Evolutionary conservation across 805 yeast species (phyloP), one percentile per base, ranked within the genome.

Genomic region (Sungouiella blattae): DNA sequence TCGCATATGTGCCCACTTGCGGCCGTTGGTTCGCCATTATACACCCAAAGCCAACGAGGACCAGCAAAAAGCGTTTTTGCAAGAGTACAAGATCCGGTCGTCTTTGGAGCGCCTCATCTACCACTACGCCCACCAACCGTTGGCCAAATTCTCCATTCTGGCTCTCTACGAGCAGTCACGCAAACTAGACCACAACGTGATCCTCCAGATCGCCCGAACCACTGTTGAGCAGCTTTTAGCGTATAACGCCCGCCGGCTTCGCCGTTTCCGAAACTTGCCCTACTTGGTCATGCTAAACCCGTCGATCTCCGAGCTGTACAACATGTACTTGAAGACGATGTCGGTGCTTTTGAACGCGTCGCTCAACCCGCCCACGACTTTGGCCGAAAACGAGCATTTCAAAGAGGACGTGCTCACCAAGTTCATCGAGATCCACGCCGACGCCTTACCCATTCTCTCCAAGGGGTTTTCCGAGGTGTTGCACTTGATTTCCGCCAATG

Each of bases 281-380:
- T 91, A 87, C 56, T 73, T 89, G 47, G 87, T 83, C 30, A 82
- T 88, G 37, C 60, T 91, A 42, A 91, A 91, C 55, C 97, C 97
- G 5, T 78, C 86, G 50, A 81, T 91, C 33, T 83, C 91, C 8
- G 77, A 77, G 47, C 81, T 85, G 15, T 87, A 87, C 64, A 71
- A 77, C 48, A 61, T 81, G 31, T 91, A 91, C 62, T 64, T 87
- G 43, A 69, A 77, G 38, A 81, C 95, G 2, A 73, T 87, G 64
- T 62, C 60, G 13, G 51, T 55, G 18, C 51, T 62, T 33, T 49
- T 63, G 32, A 50, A 51, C 5, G 67, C 67, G 8, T 55, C 64
- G 20, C 43, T 67, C 15, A 51, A 55, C 11, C 53, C 57, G 6
- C 76, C 76, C 23, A 55, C 52, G 1, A 75, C 78, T 5, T 39